Base-by-base conservation (phyloP, 495 filamentous ascomycete genomes). In the Aspergillus ostianus region DNA sequence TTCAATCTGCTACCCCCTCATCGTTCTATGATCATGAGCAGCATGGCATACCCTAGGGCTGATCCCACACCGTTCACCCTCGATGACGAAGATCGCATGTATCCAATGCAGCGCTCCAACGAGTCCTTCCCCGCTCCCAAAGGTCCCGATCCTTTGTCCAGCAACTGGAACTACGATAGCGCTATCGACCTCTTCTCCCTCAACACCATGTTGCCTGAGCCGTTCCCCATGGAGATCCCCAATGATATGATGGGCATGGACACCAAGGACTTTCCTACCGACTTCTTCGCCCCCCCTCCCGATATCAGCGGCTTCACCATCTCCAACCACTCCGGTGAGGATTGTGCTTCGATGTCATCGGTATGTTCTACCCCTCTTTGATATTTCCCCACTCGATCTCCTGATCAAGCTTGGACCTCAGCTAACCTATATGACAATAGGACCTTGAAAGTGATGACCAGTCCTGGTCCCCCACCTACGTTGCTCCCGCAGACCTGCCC, bases 381-480 rank as follows among this genome's bases (percentile, higher is more conserved):
- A 2, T 26, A 4, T 26, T 26, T 26, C 29, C 30, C 46, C 26
- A 23, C 46, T 18, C 18, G 51, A 51, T 45, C 9, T 30, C 27
- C 18, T 30, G 48, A 55, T 47, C 21, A 6, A 41, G 13, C 32
- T 52, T 50, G 18, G 29, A 53, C 21, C 17, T 26, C 29, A 27
- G 51, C 46, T 60, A 67, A 64, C 21, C 46, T 15, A 52, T 0
- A 47, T 7, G n/a, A 13, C 21, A 1, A 55, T 7, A 76, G 76
- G 75, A 77, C 13, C 58, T 73, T 19, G 74, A 78, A 60, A 78
- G 76, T 64, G 76, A 78, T 58, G 76, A 78, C 56, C 76, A 75
- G 47, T 61, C 73, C 6, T 76, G 71, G 72, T 67, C 64, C 5
- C 69, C 73, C 9, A 67, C 61, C 3, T 68, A 57, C 30, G 44